phyloP scores from a whole-genome alignment of 1,139 yeast species.

The Chernovozyma aurita region DNA sequence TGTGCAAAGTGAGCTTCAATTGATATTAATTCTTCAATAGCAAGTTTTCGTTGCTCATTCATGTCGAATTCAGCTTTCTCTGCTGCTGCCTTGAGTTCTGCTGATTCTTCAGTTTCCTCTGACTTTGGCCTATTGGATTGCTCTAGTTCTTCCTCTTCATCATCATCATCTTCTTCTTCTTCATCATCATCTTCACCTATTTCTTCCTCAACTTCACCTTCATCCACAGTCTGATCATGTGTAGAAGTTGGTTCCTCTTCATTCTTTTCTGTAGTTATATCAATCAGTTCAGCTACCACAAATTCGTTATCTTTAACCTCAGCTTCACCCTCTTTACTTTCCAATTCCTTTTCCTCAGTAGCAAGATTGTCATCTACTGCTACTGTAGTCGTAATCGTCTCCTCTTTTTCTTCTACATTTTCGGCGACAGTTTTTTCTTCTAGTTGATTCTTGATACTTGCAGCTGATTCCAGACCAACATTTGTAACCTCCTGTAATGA shows the following conservation, averaged over 20 bases:
- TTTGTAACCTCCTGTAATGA: not conserved
- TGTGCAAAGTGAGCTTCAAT: slow-evolving; percentile 85
- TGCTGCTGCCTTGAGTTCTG: slow-evolving; percentile 5
- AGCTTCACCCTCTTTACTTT: not conserved
- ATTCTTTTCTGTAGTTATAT: slow-evolving; percentile 2
- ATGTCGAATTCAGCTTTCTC: slow-evolving; percentile 23
- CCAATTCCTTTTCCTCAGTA: slow-evolving; percentile 2
- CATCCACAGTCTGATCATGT: too few relatives aligned
- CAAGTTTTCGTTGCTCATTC: slow-evolving; percentile 54
- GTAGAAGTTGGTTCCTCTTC: too few relatives aligned
- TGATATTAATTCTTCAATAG: slow-evolving; percentile 63
- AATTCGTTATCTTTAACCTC: not conserved
- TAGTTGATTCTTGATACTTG: not conserved
- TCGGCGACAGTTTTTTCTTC: not conserved
- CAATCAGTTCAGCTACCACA: not conserved
- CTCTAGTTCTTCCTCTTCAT: slow-evolving; percentile 4
- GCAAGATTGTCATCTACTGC: too few relatives aligned
- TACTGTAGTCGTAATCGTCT: too few relatives aligned
- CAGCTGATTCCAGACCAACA: not conserved
- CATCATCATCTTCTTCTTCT: slow-evolving; percentile 2
- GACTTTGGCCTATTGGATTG: slow-evolving; percentile 9
- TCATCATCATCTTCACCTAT: slow-evolving; percentile 3
- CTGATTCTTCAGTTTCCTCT: not conserved
- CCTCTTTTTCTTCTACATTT: not conserved
- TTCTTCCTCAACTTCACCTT: not conserved